phyloP scores from a whole-genome alignment of 495 filamentous ascomycete species.

The Cenococcum geophilum region DNA sequence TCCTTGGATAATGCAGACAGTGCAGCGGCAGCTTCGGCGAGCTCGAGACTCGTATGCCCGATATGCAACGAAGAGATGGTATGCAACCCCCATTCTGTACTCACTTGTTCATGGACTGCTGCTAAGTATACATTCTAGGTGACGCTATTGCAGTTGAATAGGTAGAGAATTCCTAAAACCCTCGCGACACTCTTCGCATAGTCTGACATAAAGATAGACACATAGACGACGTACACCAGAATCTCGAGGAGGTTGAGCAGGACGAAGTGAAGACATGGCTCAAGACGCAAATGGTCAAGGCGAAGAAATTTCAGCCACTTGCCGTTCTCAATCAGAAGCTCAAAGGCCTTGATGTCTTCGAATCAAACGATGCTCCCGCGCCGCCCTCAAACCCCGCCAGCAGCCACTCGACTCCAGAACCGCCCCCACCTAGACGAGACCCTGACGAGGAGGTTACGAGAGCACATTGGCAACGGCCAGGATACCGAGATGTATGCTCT shows the following conservation, averaged over 20 bases:
- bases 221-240: slow-evolving; percentile 88
- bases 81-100: neutral
- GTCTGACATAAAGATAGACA: slow-evolving; percentile 52
- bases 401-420: slow-evolving; percentile 35
- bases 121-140: slow-evolving; percentile 47
- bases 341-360: slow-evolving; percentile 94
- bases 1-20: slow-evolving; percentile 50
- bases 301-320: slow-evolving; percentile 90
- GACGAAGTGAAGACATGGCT: slow-evolving; percentile 99
- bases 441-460: slow-evolving; percentile 85
- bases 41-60: slow-evolving; percentile 72
- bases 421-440: slow-evolving; percentile 48
- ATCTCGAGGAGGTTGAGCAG: slow-evolving; percentile 87
- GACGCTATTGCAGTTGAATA: slow-evolving; percentile 86
- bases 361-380: slow-evolving; percentile 70
- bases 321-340: slow-evolving; percentile 91
- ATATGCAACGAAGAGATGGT: slow-evolving; percentile 98
- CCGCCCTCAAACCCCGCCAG: slow-evolving; percentile 27
- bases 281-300: slow-evolving; percentile 89
- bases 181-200: neutral
- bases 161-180: slow-evolving; percentile 43
- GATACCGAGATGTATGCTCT: slow-evolving; percentile 69
- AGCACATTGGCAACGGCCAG: slow-evolving; percentile 78
- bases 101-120: neutral
- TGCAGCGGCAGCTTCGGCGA: slow-evolving; percentile 49